These are phyloP conservation scores for Ceratocystis diversiconidia DNA, from an alignment of 2,329 filamentous ascomycete species.

Conservation along the genomic window DNA sequence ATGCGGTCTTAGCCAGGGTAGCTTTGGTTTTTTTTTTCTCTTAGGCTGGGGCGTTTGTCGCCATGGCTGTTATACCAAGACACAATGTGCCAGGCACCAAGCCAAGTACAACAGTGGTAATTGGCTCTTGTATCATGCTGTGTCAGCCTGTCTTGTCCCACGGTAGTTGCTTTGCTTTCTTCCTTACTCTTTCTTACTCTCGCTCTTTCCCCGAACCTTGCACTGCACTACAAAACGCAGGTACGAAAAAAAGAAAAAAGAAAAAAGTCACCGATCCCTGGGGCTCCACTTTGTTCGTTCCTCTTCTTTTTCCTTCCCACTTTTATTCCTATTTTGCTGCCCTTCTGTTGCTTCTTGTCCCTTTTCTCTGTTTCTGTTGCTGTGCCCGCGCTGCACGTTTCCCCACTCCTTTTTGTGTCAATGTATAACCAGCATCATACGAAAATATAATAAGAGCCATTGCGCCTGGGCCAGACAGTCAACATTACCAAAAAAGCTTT, in stretches of 20 bases:
- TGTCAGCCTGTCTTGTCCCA: not conserved
- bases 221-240: not conserved
- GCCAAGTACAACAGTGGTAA: not conserved
- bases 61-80: not conserved
- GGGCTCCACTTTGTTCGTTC: not conserved
- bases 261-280: not conserved
- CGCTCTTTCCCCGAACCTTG: not conserved
- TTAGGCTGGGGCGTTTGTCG: not conserved
- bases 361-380: constrained; percentile 1
- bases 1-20: not conserved
- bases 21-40: not conserved
- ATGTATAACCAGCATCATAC: too few species aligned
- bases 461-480: too few species aligned
- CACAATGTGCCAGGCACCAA: not conserved
- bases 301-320: not conserved
- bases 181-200: not conserved
- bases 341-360: not conserved
- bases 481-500: too few species aligned
- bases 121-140: not conserved
- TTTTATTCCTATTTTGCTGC: not conserved
- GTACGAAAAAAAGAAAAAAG: not conserved
- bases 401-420: not conserved
- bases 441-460: too few species aligned
- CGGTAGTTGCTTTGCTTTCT: not conserved
- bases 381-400: not conserved